phyloP scores from a whole-genome alignment of 768 basidiomycete species.

The Hemileccinum rubropunctum region DNA sequence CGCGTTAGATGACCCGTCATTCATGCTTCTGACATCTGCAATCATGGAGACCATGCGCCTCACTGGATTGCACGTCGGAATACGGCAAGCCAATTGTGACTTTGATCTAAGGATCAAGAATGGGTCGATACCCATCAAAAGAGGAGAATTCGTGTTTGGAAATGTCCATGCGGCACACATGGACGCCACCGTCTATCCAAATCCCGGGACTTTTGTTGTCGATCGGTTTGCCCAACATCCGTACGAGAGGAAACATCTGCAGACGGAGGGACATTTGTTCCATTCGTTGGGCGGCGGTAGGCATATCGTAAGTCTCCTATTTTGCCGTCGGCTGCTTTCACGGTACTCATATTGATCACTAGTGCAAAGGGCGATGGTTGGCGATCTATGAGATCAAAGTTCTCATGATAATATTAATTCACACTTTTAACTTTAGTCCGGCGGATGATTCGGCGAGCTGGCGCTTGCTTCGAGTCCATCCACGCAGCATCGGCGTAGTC shows the following conservation, averaged over 20 bases:
- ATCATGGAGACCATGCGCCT: conserved; percentile 28
- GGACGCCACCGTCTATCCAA: conserved; percentile 9
- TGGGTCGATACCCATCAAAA: conserved; percentile 11
- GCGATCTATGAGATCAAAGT: too few relatives aligned
- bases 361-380: too few relatives aligned
- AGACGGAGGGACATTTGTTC: conserved; percentile 12
- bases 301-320: conserved; percentile 13
- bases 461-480: too few relatives aligned
- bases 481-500: too few relatives aligned
- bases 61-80: conserved; percentile 12
- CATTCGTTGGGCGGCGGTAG: conserved; percentile 16
- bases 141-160: conserved; percentile 20
- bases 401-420: too few relatives aligned
- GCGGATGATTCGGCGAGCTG: too few relatives aligned
- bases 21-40: conserved; percentile 22
- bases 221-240: conserved; percentile 20
- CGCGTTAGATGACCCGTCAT: conserved; percentile 15
- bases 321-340: neutral
- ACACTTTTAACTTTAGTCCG: too few relatives aligned
- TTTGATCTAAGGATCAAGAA: conserved; percentile 12
- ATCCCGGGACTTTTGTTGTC: conserved; percentile 14
- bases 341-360: too few relatives aligned
- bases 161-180: conserved; percentile 20
- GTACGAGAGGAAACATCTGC: conserved; percentile 12
- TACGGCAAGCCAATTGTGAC: conserved; percentile 16